phyloP scores from a whole-genome alignment of 495 filamentous ascomycete genomes.

The Oleoguttula mirabilis region DNA sequence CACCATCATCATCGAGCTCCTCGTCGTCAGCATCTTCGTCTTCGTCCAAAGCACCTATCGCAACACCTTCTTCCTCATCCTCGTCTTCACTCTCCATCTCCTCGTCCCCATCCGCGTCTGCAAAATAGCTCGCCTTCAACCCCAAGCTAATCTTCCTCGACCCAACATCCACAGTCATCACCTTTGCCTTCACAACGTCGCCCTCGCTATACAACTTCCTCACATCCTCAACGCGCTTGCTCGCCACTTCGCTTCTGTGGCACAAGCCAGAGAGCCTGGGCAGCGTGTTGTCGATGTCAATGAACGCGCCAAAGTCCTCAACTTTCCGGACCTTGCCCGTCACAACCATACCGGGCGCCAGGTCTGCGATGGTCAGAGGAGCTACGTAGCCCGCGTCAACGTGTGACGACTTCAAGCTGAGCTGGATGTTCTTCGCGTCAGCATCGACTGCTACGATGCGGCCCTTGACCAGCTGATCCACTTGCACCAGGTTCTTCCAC shows the following conservation, averaged over 20 bases:
- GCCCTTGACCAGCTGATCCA: conserved; percentile 80
- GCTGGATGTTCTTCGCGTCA: conserved; percentile 56
- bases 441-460: conserved; percentile 59
- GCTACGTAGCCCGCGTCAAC: conserved; percentile 68
- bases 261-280: conserved; percentile 80
- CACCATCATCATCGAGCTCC: conserved; percentile 28
- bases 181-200: conserved; percentile 79
- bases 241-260: conserved; percentile 81
- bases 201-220: conserved; percentile 74
- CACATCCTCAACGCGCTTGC: conserved; percentile 63
- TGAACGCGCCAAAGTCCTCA: conserved; percentile 88
- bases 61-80: conserved; percentile 15
- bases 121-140: conserved; percentile 83
- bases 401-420: conserved; percentile 75
- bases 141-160: conserved; percentile 74
- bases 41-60: conserved; percentile 11
- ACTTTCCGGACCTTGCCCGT: conserved; percentile 87
- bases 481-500: conserved; percentile 80
- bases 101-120: conserved; percentile 42
- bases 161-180: conserved; percentile 62
- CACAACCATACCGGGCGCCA: conserved; percentile 65
- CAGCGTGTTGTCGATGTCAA: conserved; percentile 68
- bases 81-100: conserved; percentile 44
- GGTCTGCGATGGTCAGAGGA: conserved; percentile 53
- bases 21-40: conserved; percentile 36